phyloP scores from a whole-genome alignment of 129 eudicot genomes.

The Escallonia rubra region DNA sequence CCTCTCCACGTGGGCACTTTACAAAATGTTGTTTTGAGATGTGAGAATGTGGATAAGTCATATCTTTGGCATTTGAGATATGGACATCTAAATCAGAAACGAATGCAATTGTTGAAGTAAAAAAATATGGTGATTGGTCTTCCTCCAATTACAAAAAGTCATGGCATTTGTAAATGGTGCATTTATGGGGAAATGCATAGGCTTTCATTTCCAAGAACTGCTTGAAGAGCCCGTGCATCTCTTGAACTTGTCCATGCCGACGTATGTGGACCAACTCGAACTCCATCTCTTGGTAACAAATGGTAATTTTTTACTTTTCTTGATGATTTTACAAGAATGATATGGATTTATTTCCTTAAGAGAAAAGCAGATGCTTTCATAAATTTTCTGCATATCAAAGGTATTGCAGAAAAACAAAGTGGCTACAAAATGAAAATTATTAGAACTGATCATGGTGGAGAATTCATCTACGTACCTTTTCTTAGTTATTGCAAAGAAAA shows the following conservation, averaged over 20 bases:
- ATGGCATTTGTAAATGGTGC: neutral
- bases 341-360: neutral
- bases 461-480: neutral
- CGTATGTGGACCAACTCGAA: neutral
- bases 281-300: neutral
- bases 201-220: neutral
- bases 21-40: no score
- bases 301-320: neutral
- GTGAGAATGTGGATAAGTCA: neutral
- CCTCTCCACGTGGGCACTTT: no score
- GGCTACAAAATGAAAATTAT: neutral
- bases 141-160: neutral
- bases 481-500: neutral
- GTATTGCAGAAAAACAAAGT: neutral
- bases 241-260: neutral
- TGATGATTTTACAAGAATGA: neutral
- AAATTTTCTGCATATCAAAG: neutral
- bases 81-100: neutral
- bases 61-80: neutral
- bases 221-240: neutral
- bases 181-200: neutral
- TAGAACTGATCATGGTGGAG: constrained; percentile 1
- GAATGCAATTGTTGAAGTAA: neutral
- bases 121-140: neutral
- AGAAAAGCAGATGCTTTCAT: neutral